phyloP scores from a whole-genome alignment of 257 asterid genomes.

The Eustoma russellianum region DNA sequence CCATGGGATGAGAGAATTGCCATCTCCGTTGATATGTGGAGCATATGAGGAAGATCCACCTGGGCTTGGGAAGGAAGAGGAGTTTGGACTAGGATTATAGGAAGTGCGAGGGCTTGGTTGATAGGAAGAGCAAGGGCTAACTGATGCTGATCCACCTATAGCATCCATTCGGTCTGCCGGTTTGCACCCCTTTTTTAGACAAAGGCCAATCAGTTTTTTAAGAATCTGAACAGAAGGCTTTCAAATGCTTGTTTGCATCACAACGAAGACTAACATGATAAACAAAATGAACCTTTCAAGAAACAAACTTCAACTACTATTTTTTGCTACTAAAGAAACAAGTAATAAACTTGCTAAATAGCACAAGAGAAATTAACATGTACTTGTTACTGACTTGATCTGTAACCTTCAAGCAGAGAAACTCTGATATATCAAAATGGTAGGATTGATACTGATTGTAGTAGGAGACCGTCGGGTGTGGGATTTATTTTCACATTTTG shows the following conservation, averaged over 20 bases:
- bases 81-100: constrained; percentile 47
- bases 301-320: too few species aligned
- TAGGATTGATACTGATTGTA: too few species aligned
- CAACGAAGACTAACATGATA: too few species aligned
- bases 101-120: constrained; percentile 53
- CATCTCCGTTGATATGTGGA: constrained; percentile 28
- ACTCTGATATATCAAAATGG: too few species aligned
- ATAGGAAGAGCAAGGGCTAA: constrained; percentile 47
- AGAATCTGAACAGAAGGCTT: neutral
- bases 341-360: too few species aligned
- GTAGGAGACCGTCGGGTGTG: too few species aligned
- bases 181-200: constrained; percentile 38
- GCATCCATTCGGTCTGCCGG: constrained; percentile 48
- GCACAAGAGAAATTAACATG: too few species aligned
- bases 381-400: too few species aligned
- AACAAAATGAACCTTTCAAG: too few species aligned
- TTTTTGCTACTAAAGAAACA: too few species aligned
- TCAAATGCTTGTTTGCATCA: neutral
- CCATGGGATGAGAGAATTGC: constrained; percentile 68
- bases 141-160: constrained; percentile 44
- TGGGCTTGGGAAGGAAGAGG: constrained; percentile 49
- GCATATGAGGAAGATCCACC: constrained; percentile 50
- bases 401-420: too few species aligned
- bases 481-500: too few species aligned
- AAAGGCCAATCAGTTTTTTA: neutral